Base-by-base conservation (phyloP, 202 grass and related monocot genomes). In the Bolboschoenoplectus hybrid region DNA sequence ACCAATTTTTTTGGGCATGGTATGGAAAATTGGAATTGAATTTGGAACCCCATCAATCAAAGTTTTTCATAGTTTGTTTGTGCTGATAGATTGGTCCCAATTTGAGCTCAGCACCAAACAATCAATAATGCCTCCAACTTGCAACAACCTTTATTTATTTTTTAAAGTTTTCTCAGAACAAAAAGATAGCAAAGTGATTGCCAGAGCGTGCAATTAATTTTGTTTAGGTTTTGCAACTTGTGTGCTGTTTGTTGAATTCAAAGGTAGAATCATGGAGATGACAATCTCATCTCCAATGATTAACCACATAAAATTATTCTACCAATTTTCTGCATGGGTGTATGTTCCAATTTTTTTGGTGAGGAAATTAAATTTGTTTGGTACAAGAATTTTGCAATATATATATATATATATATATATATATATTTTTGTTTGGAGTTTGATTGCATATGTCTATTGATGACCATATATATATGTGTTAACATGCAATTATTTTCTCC, bases 41-140 rank as follows among this genome's bases (percentile, higher is more conserved):
- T 6, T 46, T 19, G 35, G 46, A 34, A 9, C 40, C n/a, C 7
- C 75, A 26, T 26, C 26, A 26, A 26, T 26, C 26, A 26, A 26
- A 26, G 26, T 26, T 26, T 26, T 26, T 26, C 26, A 26, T 58
- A 57, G 1, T 34, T 74, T 11, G 8, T 49, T 74, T 19, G n/a
- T 61, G 45, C 43, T 26, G 26, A 16, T 60, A 80, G 75, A 80
- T 80, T 41, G 75, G 75, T 80, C 75, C 75, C 75, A 61, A 60
- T 61, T 80, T 57, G 35, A 19, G 53, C 14, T 60, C 36, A 80
- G 75, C 53, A 80, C 75, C 53, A 16, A 60, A 55, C 74, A 78
- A 78, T 80, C 74, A 78, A 78, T 80, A 80, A 80, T 80, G 75
- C 38, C 36, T 60, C 52, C 75, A 80, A 80, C 75, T 80, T 80